Percentiles rank a stretch among this genome's conserved stretches.
These are phyloP conservation scores for Acanthamoeba castellanii DNA, from an alignment of 208 protist genomes.

Conservation along the genomic window DNA sequence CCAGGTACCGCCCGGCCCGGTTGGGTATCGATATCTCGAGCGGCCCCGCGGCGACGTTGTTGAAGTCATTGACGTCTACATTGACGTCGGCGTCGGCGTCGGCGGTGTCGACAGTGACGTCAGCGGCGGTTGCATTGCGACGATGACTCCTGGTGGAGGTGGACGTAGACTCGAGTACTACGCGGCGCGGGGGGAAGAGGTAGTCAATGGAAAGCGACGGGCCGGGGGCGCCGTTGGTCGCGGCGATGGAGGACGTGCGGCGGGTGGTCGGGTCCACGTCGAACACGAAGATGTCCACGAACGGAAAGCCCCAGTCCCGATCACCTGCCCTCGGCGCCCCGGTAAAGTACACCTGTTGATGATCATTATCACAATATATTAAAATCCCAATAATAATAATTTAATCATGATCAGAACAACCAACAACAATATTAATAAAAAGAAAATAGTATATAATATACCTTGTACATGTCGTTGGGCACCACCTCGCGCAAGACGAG, in stretches of 20 bases:
- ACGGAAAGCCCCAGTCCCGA: neutral
- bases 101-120: neutral
- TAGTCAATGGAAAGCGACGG: neutral
- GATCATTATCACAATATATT: no score
- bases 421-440: neutral
- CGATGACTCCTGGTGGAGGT: no score
- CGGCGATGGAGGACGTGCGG: no score
- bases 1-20: neutral
- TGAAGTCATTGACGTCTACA: no score
- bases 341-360: neutral
- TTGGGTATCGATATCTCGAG: neutral
- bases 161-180: neutral
- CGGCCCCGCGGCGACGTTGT: neutral
- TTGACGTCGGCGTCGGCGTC: no score
- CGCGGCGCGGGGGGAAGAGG: neutral
- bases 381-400: no score
- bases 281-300: neutral
- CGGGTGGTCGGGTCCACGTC: neutral
- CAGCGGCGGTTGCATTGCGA: no score
- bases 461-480: neutral
- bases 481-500: neutral
- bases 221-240: neutral
- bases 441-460: neutral
- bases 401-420: no score
- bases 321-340: neutral